Evolutionary conservation across 805 yeast genomes (phyloP), one percentile per base, ranked within the genome.

Genomic region (Wickerhamiella hasegawae): DNA sequence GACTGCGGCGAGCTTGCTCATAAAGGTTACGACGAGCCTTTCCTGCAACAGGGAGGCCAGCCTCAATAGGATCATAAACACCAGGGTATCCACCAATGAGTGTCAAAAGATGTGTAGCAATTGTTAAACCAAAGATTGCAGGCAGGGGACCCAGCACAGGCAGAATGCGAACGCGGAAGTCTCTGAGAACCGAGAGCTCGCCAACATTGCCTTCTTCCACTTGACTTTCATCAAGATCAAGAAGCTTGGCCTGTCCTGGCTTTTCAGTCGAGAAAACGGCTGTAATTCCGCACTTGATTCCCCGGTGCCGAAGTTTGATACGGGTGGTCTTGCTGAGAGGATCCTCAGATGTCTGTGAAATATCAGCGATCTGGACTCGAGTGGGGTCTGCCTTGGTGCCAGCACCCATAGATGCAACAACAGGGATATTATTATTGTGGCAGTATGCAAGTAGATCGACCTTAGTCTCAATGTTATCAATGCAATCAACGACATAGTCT

Each of bases 91-190:
- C 95, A 1, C 94, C 73, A 6, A 83, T 73, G 3, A 68, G 58
- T 2, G 93, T 79, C 24, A 90, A 57, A 17, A 90, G 62, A 58
- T 81, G 76, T 1, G 95, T 78, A 3, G 94, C 92, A 38, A 87
- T 69, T 0, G 94, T 71, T 32, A 90, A 65, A 1, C 97, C 99
- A 60, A 90, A 90, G 58, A 87, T 77, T 8, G 90, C 96, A 1
- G 99, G 99, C 77, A 90, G 73, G 0, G 98, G 82, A 3, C 98
- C 97, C 43, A 90, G 60, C 0, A 90, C 99, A 0, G 99, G 99
- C 38, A 90, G 65, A 32, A 90, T 87, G 47, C 99, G 67, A 9
- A 85, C 96, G 46, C 99, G 68, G 63, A 90, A 90, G 58, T 83
- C 84, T 47, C 72, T 76, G 44, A 90, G 58, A 2, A 94, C 92